Evolutionary conservation across 2,329 filamentous ascomycete species (phyloP), one percentile per base, ranked within the genome.

Genomic region (Diaporthe capsici): DNA sequence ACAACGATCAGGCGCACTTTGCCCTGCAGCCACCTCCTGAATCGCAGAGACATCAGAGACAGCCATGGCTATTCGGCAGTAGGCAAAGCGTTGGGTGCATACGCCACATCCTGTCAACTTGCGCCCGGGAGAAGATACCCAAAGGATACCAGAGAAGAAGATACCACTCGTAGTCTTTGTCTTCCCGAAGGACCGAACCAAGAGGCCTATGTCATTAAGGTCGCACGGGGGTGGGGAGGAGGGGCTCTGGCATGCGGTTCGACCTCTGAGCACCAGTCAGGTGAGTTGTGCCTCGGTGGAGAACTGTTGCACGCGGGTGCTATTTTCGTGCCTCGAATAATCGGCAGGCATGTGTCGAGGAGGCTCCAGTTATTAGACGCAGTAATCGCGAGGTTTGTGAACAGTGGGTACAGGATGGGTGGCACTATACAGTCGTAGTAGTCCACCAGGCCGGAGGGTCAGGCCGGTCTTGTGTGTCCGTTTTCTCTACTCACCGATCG

Each of bases 301-400:
- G 49, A 73, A 42, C 20, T 34, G 55, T 49, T 60, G 55, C 55
- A 68, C 72, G 72, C 47, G 49, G 67, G 39, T 75, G 72, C 75
- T 76, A 76, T 75, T 76, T 76, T 49, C 25, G 67, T 44, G 31
- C 31, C 17, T 39, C 20, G 70, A 65, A 74, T 67, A 71, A 37
- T 68, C 47, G 57, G 49, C 58, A 37, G 67, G 57, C 71, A 71
- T 61, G 31, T 57, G 72, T 63, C 44, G 57, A 61, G 57, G 65
- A 57, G 39, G 58, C 65, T 74, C 75, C 75, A 74, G n/a, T 65
- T 22, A 42, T 67, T 34, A 63, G 71, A 63, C 71, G 75, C 75
- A 71, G 57, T 70, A 51, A n/a, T 76, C 61, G 55, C 57, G 47
- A 70, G 71, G 51, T 58, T 60, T 55, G 58, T 73, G 47, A 44